A percentile compares a stretch with the other conserved stretches of the same genome.
These are phyloP conservation scores for Termitomyces sp. DNA, from an alignment of 768 basidiomycete species.

Conservation along the genomic window DNA sequence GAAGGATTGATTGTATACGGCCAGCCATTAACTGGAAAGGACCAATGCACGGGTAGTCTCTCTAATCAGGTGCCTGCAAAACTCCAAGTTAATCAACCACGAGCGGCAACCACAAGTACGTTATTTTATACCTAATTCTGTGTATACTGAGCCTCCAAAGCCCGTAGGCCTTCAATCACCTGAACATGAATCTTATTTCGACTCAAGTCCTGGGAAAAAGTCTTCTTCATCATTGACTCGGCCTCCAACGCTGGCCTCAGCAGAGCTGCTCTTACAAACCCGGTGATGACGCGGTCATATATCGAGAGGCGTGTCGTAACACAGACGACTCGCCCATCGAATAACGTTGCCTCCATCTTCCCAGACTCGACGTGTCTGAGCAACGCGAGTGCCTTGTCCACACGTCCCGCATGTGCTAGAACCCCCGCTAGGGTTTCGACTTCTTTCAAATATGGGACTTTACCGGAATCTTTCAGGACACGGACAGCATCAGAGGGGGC, in stretches of 20 bases:
- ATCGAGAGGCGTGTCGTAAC: constrained; percentile 1
- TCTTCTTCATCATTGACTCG: constrained; percentile 11
- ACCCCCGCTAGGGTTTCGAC: constrained; percentile 10
- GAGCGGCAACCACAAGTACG: neutral
- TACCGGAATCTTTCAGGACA: constrained; percentile 8
- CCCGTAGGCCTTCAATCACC: constrained; percentile 2
- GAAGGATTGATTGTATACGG: neutral
- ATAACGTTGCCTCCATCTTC: neutral
- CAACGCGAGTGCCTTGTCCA: constrained; percentile 9
- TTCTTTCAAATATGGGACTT: constrained; percentile 4
- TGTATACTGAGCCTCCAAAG: neutral
- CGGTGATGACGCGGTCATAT: constrained; percentile 11
- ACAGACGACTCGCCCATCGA: neutral
- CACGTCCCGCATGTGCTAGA: constrained; percentile 11
- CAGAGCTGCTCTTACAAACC: constrained; percentile 11
- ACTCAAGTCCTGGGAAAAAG: neutral
- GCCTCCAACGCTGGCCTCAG: constrained; percentile 11
- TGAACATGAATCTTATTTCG: neutral
- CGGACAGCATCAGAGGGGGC: constrained; percentile 7
- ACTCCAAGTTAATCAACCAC: no score
- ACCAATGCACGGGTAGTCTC: neutral
- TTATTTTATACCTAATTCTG: neutral
- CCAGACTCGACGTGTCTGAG: constrained; percentile 6
- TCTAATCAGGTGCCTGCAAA: neutral
- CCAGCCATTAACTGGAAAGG: no score